A percentile compares a stretch with the other conserved stretches of the same genome.
Conservation (phyloP, 106 monocot species). For the Phalaenopsis aphrodite region DNA sequence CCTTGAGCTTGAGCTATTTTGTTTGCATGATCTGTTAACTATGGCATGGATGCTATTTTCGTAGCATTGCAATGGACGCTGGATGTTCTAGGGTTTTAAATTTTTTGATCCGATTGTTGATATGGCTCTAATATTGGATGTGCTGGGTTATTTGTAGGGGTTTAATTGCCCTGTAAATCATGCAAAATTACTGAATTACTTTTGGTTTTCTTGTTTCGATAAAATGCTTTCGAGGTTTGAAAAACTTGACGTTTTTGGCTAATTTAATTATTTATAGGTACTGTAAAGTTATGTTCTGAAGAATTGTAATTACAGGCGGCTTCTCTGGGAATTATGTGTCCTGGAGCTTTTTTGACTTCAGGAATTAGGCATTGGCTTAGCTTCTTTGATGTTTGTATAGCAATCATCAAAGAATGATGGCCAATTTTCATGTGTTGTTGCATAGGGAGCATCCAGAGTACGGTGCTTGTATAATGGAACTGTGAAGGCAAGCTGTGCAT, state of each 20-base stretch:
- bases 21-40: neutral
- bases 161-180: neutral
- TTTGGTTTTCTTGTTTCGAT: neutral
- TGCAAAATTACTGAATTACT: neutral
- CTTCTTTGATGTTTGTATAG: neutral
- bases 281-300: neutral
- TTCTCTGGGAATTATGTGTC: neutral
- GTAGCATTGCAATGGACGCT: neutral
- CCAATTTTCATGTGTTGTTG: neutral
- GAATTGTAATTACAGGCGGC: neutral
- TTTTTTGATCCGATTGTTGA: neutral
- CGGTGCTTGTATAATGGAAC: neutral
- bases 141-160: neutral
- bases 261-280: neutral
- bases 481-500: neutral
- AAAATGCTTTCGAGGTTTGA: neutral
- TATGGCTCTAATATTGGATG: neutral
- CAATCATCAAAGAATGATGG: neutral
- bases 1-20: constrained; percentile 28
- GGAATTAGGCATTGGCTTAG: neutral
- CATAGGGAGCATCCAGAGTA: neutral
- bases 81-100: neutral
- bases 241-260: neutral
- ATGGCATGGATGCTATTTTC: neutral
- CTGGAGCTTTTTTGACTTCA: neutral